These are phyloP conservation scores for Penicillium mononematosum DNA, from an alignment of 495 filamentous ascomycete species.

Conservation along the genomic window DNA sequence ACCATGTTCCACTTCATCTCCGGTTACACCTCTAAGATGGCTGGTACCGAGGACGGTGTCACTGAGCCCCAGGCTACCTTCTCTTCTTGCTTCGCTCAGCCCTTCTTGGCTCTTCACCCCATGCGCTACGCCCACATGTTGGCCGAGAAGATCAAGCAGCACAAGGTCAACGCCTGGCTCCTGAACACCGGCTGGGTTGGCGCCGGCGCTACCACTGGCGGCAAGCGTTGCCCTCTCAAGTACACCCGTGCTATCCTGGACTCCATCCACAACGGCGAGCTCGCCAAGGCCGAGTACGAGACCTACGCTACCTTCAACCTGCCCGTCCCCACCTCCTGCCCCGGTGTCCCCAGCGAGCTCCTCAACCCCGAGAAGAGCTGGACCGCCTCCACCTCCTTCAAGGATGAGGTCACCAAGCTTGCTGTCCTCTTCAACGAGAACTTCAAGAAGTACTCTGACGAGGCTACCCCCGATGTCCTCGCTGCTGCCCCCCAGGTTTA, in stretches of 20 bases:
- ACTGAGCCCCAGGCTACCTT: conserved; percentile 97
- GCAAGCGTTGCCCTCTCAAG: conserved; percentile 98
- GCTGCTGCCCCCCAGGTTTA: conserved; percentile 38
- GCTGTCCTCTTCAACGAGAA: conserved; percentile 88
- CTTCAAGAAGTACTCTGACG: conserved; percentile 89
- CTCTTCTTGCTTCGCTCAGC: conserved; percentile 99
- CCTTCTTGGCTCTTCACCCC: conserved; percentile 96
- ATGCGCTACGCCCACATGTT: conserved; percentile 99
- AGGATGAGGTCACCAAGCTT: conserved; percentile 83
- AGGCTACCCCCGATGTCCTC: conserved; percentile 76
- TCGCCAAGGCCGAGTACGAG: conserved; percentile 90
- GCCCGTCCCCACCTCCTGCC: conserved; percentile 80
- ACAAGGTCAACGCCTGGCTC: conserved; percentile 97
- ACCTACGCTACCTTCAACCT: conserved; percentile 97
- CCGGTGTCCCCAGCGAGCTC: conserved; percentile 82
- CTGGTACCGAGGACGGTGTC: conserved; percentile 94
- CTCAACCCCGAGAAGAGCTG: conserved; percentile 93
- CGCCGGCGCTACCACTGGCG: conserved; percentile 88
- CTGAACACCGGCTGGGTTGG: conserved; percentile 99
- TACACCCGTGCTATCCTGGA: conserved; percentile 98
- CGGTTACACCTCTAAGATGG: conserved; percentile 99
- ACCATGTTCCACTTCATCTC: conserved; percentile 99
- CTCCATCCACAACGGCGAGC: conserved; percentile 93
- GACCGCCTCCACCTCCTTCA: conserved; percentile 77
- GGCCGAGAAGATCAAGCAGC: conserved; percentile 91